These are phyloP conservation scores for Alternaria incomplexa DNA, from an alignment of 2,329 filamentous ascomycete species.

Conservation along the genomic window DNA sequence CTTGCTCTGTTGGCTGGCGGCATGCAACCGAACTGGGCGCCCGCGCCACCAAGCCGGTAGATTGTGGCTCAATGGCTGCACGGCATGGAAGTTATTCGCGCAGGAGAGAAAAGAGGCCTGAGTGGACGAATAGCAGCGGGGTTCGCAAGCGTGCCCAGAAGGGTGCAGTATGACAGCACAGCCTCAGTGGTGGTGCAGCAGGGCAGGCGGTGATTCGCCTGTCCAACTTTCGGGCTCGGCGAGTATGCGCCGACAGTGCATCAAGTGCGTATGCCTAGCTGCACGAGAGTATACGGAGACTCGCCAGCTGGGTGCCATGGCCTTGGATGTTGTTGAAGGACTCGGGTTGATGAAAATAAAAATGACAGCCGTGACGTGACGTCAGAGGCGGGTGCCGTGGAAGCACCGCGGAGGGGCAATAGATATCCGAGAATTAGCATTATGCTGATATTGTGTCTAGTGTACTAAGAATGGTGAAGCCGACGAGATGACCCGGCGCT, in stretches of 20 bases:
- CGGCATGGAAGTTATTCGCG: not conserved
- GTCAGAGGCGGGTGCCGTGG: not conserved
- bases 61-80: not conserved
- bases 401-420: not conserved
- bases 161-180: slow-evolving; percentile 13
- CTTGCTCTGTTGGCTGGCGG: not conserved
- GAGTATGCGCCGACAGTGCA: slow-evolving; percentile 11
- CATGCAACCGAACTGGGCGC: not conserved
- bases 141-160: slow-evolving; percentile 7
- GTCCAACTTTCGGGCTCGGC: slow-evolving; percentile 15
- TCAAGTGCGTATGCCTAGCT: slow-evolving; percentile 22
- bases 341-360: not conserved
- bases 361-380: not conserved
- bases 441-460: not conserved
- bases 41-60: not conserved
- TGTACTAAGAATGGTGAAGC: not conserved
- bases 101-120: not conserved
- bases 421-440: not conserved
- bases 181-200: slow-evolving; percentile 20
- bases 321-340: not conserved
- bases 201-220: slow-evolving; percentile 16
- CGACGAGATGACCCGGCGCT: not conserved
- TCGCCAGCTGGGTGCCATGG: not conserved
- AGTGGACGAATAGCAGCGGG: slow-evolving; percentile 3
- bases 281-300: not conserved